Evolutionary conservation across 2,329 filamentous ascomycete species (phyloP).

Genomic region (Sarocladium brachiariae): DNA sequence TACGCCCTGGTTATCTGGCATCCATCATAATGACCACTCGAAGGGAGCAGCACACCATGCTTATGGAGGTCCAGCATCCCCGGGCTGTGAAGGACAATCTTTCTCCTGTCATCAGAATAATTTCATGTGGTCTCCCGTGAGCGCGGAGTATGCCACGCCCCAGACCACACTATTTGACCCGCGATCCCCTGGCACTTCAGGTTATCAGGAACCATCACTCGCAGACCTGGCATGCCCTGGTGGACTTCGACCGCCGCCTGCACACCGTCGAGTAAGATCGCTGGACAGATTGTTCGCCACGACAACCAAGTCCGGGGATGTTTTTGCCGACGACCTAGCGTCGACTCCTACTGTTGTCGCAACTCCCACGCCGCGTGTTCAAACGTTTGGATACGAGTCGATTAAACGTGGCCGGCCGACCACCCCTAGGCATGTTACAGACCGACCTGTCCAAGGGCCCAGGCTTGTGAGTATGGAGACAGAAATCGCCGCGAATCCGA

Average conservation of each 20-base stretch:
- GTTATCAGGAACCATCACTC: conserved; percentile 33
- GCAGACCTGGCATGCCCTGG: conserved; percentile 19
- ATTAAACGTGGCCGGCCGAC: neutral
- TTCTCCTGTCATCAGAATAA: no score
- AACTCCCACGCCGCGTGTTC: conserved; percentile 1
- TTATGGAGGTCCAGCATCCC: conserved; percentile 17
- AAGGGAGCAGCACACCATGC: conserved; percentile 14
- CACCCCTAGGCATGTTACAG: no score
- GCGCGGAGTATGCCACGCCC: neutral
- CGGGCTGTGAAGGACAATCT: conserved; percentile 29
- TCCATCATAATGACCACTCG: conserved; percentile 23
- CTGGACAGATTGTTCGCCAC: conserved; percentile 28
- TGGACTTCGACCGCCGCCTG: neutral
- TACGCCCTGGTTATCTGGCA: conserved; percentile 21
- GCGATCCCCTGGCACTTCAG: conserved; percentile 27
- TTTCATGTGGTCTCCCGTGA: neutral
- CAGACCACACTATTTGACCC: conserved; percentile 20
- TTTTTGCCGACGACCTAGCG: conserved; percentile 15
- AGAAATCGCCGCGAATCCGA: conserved; percentile 24
- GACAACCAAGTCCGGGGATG: conserved; percentile 25
- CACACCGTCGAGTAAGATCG: conserved; percentile 25
- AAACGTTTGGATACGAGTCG: conserved; percentile 1
- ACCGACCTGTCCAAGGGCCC: conserved; percentile 16
- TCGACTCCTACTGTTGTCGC: neutral
- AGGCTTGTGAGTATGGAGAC: conserved; percentile 22